A percentile compares a stretch with the other conserved stretches of the same genome.
Conservation (phyloP, 331 rosid genomes). For the Saraca asoca region DNA sequence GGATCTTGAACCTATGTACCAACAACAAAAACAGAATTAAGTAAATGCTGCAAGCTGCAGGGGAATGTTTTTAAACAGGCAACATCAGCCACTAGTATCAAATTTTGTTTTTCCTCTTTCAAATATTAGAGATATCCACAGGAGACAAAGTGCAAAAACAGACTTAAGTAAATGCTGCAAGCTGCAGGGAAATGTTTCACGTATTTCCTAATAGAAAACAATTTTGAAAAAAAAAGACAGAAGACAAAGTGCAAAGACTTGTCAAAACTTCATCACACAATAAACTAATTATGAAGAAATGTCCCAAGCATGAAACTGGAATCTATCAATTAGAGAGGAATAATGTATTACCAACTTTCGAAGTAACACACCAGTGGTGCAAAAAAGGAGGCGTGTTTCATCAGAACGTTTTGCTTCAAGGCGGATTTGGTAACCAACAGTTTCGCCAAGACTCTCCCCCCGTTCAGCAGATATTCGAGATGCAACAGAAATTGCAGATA, state of each 20-base stretch:
- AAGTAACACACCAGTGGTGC: constrained; percentile 97
- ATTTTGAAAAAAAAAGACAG: neutral
- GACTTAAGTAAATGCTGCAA: constrained; percentile 30
- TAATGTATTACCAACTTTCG: constrained; percentile 69
- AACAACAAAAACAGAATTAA: constrained; percentile 39
- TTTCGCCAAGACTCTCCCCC: constrained; percentile 87
- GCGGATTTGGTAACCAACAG: constrained; percentile 95
- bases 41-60: constrained; percentile 27
- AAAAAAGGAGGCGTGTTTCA: constrained; percentile 79
- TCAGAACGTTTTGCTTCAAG: constrained; percentile 83
- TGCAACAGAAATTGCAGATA: constrained; percentile 97
- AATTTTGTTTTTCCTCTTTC: constrained; percentile 18
- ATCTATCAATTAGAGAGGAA: constrained; percentile 17
- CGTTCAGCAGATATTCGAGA: constrained; percentile 89
- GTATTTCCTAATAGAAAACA: too few relatives aligned
- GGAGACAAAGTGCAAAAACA: constrained; percentile 28
- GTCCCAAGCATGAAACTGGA: constrained; percentile 16
- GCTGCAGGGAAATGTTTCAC: constrained; percentile 25
- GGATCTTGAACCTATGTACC: constrained; percentile 86
- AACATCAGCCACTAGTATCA: neutral
- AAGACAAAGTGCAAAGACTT: constrained; percentile 5
- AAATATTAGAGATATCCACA: constrained; percentile 18
- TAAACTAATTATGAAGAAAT: constrained; percentile 14
- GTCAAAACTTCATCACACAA: constrained; percentile 6
- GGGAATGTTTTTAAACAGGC: constrained; percentile 26